Evolutionary conservation across 2,329 filamentous ascomycete species (phyloP), one percentile per base, ranked within the genome.

Genomic region (Ophiocordyceps robertsii): DNA sequence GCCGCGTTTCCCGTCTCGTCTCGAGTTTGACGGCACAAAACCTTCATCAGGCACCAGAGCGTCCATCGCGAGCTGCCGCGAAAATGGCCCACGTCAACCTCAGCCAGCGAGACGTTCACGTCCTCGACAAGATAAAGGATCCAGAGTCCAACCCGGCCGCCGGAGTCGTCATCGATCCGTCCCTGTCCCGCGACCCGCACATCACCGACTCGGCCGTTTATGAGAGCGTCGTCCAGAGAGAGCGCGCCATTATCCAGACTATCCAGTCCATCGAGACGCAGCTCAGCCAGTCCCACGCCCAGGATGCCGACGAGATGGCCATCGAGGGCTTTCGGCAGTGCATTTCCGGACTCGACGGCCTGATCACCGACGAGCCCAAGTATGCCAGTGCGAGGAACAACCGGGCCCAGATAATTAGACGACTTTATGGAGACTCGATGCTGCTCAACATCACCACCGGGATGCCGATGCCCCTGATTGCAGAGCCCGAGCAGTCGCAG

Each of bases 361-460:
- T 87, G 29, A 73, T 87, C 35, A 53, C 64, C 3, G 60, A 72
- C 21, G 57, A 76, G 42, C 80, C 83, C 3, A 60, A 64, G 29
- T 89, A 89, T 58, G 82, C 83, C 19, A 84, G 80, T 48, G 81
- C 78, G 6, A 73, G 77, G 44, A 83, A 87, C 56, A 89, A 90
- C 59, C 72, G 83, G 40, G 84, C 80, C 3, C 84, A 89, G 57
- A 70, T 80, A 9, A 52, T 73, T 29, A 65, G 81, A 19, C 66
- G 80, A 39, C 60, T 78, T 43, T 77, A 81, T 47, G 80, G 79
- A 11, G 78, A 83, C 53, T 62, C 65, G 3, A 66, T 79, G 54
- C 60, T 81, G 19, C 57, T 77, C 31, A 51, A 57, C 21, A 56
- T 62, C 21, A 61, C 60, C 13, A 54, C 56, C 0, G 57, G 58